Conservation (phyloP, 78 protist species). For the Reticulomyxa filosa region DNA sequence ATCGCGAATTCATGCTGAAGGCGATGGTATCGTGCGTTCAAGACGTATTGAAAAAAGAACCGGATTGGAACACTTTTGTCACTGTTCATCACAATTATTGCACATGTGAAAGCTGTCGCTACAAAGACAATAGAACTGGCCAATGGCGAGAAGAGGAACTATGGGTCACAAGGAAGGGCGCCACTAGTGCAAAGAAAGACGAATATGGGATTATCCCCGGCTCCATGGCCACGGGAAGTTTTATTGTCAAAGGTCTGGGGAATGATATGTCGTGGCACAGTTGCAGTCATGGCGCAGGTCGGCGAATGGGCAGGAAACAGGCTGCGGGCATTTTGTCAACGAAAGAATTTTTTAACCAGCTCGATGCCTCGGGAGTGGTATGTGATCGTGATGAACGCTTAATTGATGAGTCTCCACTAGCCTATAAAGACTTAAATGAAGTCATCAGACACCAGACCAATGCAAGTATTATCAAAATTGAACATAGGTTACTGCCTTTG, state of each 20-base stretch:
- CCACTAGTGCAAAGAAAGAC: constrained; percentile 2
- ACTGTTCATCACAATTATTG: background rate
- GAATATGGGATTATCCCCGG: constrained; percentile 31
- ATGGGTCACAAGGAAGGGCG: constrained; percentile 32
- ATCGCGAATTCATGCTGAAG: constrained; percentile 17
- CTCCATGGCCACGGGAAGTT: constrained; percentile 18
- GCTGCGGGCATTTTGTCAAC: background rate
- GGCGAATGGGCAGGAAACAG: background rate
- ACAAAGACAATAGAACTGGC: background rate
- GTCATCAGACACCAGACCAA: constrained; percentile 24
- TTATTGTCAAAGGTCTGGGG: constrained; percentile 21
- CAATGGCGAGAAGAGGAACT: background rate
- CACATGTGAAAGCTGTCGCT: background rate
- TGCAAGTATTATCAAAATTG: constrained; percentile 6
- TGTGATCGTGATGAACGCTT: constrained; percentile 4
- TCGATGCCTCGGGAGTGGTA: constrained; percentile 17
- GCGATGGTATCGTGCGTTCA: background rate
- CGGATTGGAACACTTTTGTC: background rate
- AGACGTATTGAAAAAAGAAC: background rate
- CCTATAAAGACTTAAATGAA: background rate
- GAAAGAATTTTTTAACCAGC: constrained; percentile 3
- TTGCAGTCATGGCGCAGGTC: constrained; percentile 31
- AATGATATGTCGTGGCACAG: background rate
- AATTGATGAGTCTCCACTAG: constrained; percentile 20
- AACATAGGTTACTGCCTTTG: background rate